These are phyloP conservation scores for Gossypium aridum DNA, from an alignment of 441 rosid genomes.

Conservation along the genomic window DNA sequence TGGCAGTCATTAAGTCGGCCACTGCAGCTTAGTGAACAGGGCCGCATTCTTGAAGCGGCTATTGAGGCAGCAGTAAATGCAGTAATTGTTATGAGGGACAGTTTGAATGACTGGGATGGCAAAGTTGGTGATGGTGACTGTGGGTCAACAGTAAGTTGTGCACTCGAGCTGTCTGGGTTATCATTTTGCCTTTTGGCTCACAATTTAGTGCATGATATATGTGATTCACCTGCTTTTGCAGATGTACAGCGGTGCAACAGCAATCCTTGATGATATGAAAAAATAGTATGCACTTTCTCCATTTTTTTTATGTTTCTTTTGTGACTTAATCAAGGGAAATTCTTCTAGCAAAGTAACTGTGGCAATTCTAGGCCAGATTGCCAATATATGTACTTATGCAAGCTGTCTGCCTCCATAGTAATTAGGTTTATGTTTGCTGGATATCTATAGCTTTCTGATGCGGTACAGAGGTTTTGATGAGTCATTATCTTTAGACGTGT, in stretches of 20 bases:
- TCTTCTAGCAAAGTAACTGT: neutral
- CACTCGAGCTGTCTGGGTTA: slow-evolving; percentile 11
- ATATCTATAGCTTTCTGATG: neutral
- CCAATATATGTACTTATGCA: neutral
- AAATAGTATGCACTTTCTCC: slow-evolving; percentile 45
- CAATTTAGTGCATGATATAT: slow-evolving; percentile 2
- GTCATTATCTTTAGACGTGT: neutral
- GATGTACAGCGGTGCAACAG: slow-evolving; percentile 86
- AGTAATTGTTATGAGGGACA: slow-evolving; percentile 49
- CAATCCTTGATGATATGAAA: slow-evolving; percentile 84
- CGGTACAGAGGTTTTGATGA: neutral
- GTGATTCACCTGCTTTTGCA: slow-evolving; percentile 28
- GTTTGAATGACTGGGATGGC: slow-evolving; percentile 91
- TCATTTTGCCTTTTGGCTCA: slow-evolving; percentile 9
- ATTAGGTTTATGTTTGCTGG: neutral
- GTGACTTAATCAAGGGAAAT: neutral
- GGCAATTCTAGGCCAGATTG: neutral
- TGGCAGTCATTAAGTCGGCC: slow-evolving; percentile 63
- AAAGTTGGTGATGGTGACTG: slow-evolving; percentile 98
- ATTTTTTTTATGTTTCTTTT: slow-evolving; percentile 5
- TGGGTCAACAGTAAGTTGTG: slow-evolving; percentile 83
- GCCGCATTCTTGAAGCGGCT: slow-evolving; percentile 67
- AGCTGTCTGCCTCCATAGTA: neutral
- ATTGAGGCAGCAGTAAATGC: slow-evolving; percentile 86
- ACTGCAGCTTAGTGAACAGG: slow-evolving; percentile 58